A percentile compares a stretch with the other conserved stretches of the same genome.
These are phyloP conservation scores for Penicillium sp. DNA, from an alignment of 2,329 filamentous ascomycete species.

Conservation along the genomic window DNA sequence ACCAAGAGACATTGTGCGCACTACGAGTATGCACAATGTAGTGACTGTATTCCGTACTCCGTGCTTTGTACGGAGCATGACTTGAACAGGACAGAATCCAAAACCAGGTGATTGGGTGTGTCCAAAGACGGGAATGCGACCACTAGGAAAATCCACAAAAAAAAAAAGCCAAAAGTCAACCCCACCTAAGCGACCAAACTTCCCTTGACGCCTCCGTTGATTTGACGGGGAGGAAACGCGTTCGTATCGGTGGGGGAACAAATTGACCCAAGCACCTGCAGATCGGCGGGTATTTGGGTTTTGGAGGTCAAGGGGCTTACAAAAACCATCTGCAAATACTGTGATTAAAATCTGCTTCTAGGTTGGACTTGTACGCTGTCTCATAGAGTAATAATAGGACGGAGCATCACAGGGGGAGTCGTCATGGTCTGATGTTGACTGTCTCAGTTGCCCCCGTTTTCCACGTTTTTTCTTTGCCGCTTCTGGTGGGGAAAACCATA, in stretches of 20 bases:
- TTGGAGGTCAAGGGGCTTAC: neutral
- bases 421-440: slow-evolving; percentile 2
- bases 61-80: too few species aligned
- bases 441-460: slow-evolving; percentile 4
- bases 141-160: neutral
- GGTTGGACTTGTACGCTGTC: neutral
- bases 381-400: neutral
- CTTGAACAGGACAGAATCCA: neutral
- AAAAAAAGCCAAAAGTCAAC: neutral
- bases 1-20: too few species aligned
- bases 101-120: neutral
- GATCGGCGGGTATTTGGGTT: slow-evolving; percentile 7
- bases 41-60: too few species aligned
- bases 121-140: slow-evolving; percentile 4
- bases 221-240: neutral
- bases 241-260: slow-evolving; percentile 2
- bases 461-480: neutral
- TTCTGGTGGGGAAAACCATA: neutral
- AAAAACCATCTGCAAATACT: neutral
- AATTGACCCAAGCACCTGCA: slow-evolving; percentile 1
- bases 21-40: neutral
- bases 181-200: slow-evolving; percentile 6
- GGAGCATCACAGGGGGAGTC: neutral
- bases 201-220: neutral
- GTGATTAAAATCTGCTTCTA: neutral